Conservation (phyloP, 2,329 filamentous ascomycete species). For the Neofusicoccum ribis region DNA sequence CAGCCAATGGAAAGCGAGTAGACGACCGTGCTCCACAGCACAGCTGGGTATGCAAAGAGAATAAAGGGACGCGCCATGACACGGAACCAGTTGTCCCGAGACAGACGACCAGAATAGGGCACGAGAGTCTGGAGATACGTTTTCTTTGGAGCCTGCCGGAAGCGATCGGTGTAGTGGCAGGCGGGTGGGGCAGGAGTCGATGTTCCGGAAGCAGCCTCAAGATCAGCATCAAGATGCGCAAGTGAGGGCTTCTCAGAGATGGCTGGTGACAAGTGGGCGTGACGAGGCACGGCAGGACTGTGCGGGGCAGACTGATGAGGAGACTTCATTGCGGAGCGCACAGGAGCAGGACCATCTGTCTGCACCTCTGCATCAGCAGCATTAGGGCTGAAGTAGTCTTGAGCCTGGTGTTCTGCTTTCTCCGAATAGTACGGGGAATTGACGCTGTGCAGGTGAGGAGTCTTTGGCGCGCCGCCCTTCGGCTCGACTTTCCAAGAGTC, state of each 20-base stretch:
- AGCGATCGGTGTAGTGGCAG: conserved; percentile 65
- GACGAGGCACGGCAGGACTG: neutral
- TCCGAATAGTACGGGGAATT: conserved; percentile 39
- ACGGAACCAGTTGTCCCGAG: conserved; percentile 75
- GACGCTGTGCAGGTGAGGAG: conserved; percentile 38
- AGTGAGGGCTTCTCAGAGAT: conserved; percentile 13
- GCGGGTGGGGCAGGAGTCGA: neutral
- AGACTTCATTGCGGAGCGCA: conserved; percentile 13
- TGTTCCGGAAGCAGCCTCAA: neutral
- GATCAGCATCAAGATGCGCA: conserved; percentile 1
- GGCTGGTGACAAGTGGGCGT: neutral
- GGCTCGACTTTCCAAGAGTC: conserved; percentile 23
- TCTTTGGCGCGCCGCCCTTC: conserved; percentile 26
- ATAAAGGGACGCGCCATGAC: conserved; percentile 80
- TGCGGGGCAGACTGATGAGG: neutral
- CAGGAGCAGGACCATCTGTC: neutral
- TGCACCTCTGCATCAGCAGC: neutral
- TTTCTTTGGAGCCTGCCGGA: conserved; percentile 66
- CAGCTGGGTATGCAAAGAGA: conserved; percentile 81
- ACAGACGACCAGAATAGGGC: conserved; percentile 76
- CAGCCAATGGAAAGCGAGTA: conserved; percentile 90
- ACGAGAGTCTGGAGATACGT: conserved; percentile 74
- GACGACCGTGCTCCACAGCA: conserved; percentile 83
- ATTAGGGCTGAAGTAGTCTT: conserved; percentile 27
- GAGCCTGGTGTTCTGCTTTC: conserved; percentile 24